Percentiles rank a stretch among this genome's conserved stretches.
phyloP scores from a whole-genome alignment of 306 rosid species.

The Hippophae gyantsensis region DNA sequence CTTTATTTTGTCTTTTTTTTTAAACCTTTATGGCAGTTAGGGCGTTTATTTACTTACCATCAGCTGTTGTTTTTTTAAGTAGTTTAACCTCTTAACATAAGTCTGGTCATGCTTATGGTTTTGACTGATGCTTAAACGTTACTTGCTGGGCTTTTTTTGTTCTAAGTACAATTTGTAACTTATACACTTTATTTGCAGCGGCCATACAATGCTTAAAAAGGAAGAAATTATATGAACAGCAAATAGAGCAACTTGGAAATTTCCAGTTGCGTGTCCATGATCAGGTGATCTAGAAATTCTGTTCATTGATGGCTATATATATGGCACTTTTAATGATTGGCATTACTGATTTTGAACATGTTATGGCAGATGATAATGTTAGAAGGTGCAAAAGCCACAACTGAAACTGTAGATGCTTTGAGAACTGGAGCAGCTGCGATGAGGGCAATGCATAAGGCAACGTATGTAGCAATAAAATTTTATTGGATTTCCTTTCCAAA shows the following conservation, averaged over 20 bases:
- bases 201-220: conserved; percentile 97
- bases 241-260: conserved; percentile 95
- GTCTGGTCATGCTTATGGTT: too few relatives aligned
- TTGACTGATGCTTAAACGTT: too few relatives aligned
- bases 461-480: conserved; percentile 36
- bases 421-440: conserved; percentile 91
- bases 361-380: conserved; percentile 77
- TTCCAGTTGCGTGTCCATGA: conserved; percentile 96
- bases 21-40: too few relatives aligned
- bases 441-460: conserved; percentile 99
- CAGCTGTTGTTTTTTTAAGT: too few relatives aligned
- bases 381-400: conserved; percentile 99
- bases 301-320: too few relatives aligned
- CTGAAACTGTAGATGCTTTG: conserved; percentile 96
- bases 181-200: conserved; percentile 32
- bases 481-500: neutral
- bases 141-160: neutral
- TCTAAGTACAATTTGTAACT: neutral
- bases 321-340: too few relatives aligned
- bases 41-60: too few relatives aligned
- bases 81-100: too few relatives aligned
- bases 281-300: conserved; percentile 45
- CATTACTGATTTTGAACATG: neutral
- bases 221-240: conserved; percentile 90
- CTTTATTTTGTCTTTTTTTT: too few relatives aligned